Conservation (phyloP, 768 basidiomycete species). For the Lactifluus hygrophoroides region DNA sequence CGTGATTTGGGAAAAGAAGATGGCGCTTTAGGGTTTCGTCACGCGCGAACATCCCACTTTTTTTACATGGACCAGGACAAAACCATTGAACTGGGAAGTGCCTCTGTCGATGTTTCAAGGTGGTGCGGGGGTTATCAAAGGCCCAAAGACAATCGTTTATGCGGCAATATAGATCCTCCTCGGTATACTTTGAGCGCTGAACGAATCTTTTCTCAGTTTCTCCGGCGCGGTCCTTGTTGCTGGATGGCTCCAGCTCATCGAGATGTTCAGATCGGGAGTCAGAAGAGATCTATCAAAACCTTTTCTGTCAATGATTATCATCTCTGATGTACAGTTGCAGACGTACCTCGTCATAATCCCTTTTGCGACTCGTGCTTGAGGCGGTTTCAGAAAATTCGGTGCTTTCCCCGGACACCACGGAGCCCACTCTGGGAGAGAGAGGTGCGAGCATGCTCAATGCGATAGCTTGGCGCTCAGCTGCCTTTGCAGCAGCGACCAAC, state of each 20-base stretch:
- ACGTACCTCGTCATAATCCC: neutral
- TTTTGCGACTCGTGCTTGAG: neutral
- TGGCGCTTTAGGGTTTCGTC: slow-evolving; percentile 1
- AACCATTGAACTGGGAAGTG: neutral
- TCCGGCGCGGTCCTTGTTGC: neutral
- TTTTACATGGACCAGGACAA: slow-evolving; percentile 1
- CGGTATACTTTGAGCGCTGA: neutral
- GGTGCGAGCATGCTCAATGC: neutral
- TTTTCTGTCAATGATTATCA: neutral
- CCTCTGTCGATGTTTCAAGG: neutral
- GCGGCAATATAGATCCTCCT: slow-evolving; percentile 8
- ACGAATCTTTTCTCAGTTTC: neutral
- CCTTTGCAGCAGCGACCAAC: neutral
- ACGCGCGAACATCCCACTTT: neutral
- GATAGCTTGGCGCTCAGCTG: neutral
- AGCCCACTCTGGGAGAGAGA: neutral
- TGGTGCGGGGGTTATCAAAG: neutral
- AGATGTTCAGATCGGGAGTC: neutral
- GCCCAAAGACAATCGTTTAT: neutral
- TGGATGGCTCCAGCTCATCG: neutral
- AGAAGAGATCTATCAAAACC: neutral
- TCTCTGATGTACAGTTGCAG: neutral
- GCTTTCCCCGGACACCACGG: neutral
- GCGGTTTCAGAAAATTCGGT: neutral
- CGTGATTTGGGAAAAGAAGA: neutral